Evolutionary conservation across 176 grass and related monocot species (phyloP).

Genomic region (Urochloa ruziziensis): DNA sequence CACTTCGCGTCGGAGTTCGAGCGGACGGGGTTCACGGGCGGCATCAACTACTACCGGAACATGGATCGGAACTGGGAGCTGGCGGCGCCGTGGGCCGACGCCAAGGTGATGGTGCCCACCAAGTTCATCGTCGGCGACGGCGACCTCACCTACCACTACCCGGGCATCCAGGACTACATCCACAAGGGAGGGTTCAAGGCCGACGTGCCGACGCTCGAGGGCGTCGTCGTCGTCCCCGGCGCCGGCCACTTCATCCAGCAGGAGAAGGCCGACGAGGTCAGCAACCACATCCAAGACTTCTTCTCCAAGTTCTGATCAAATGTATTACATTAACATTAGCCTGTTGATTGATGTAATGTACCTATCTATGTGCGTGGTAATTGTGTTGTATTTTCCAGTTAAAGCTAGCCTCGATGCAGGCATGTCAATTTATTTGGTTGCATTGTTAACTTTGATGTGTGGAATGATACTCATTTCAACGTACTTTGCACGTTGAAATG

Average conservation of each 20-base stretch:
- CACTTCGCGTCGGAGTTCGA: slow-evolving; percentile 43
- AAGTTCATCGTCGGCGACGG: slow-evolving; percentile 53
- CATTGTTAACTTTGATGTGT: too few species aligned
- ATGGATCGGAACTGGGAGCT: slow-evolving; percentile 64
- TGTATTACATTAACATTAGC: too few species aligned
- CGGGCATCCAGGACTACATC: slow-evolving; percentile 46
- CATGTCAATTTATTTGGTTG: too few species aligned
- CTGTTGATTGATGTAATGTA: neutral
- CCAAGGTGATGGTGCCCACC: slow-evolving; percentile 42
- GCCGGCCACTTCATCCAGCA: slow-evolving; percentile 56
- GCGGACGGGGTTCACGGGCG: slow-evolving; percentile 45
- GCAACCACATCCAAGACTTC: slow-evolving; percentile 38
- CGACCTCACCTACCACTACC: slow-evolving; percentile 49
- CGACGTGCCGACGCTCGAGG: slow-evolving; percentile 40
- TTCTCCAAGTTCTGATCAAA: slow-evolving; percentile 32
- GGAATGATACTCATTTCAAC: too few species aligned
- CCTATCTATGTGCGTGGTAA: too few species aligned
- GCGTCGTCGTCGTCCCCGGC: slow-evolving; percentile 45
- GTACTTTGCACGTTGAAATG: too few species aligned
- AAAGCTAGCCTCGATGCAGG: too few species aligned
- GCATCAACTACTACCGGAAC: slow-evolving; percentile 59
- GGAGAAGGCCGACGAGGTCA: slow-evolving; percentile 44
- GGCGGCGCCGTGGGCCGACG: slow-evolving; percentile 45
- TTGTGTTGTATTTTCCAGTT: too few species aligned
- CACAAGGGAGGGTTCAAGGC: slow-evolving; percentile 43